Conservation (phyloP, 768 basidiomycete genomes). For the Sarcodon sp. region DNA sequence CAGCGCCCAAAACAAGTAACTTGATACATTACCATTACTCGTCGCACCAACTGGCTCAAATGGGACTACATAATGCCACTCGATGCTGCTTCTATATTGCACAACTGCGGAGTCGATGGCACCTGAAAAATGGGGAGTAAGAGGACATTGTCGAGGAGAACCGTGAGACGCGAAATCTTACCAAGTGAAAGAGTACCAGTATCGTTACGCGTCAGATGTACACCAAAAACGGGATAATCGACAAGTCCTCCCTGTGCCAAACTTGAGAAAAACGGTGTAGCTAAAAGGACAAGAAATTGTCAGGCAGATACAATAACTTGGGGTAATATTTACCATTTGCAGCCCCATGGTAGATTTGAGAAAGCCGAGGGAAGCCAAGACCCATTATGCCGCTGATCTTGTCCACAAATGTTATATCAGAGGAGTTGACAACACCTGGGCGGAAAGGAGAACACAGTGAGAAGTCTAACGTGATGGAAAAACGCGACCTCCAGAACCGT, state of each 20-base stretch:
- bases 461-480: not conserved
- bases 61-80: constrained; percentile 65
- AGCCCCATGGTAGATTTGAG: constrained; percentile 33
- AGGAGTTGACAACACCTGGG: constrained; percentile 45
- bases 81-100: constrained; percentile 40
- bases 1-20: constrained; percentile 70
- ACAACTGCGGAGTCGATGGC: constrained; percentile 66
- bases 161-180: constrained; percentile 14
- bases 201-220: constrained; percentile 45
- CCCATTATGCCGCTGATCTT: constrained; percentile 63
- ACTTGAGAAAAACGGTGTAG: constrained; percentile 52
- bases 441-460: not conserved
- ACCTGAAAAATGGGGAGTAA: constrained; percentile 28
- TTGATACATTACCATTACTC: constrained; percentile 44
- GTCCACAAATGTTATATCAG: constrained; percentile 50
- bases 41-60: constrained; percentile 47
- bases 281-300: constrained; percentile 18
- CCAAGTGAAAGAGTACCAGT: constrained; percentile 58
- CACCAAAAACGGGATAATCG: constrained; percentile 67
- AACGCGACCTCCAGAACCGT: not conserved
- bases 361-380: constrained; percentile 65
- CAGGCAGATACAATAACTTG: not conserved
- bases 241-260: constrained; percentile 52
- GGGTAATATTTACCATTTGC: constrained; percentile 31
- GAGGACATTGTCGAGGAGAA: not conserved